Conservation (phyloP, 805 yeast species). For the Candida michaelii region DNA sequence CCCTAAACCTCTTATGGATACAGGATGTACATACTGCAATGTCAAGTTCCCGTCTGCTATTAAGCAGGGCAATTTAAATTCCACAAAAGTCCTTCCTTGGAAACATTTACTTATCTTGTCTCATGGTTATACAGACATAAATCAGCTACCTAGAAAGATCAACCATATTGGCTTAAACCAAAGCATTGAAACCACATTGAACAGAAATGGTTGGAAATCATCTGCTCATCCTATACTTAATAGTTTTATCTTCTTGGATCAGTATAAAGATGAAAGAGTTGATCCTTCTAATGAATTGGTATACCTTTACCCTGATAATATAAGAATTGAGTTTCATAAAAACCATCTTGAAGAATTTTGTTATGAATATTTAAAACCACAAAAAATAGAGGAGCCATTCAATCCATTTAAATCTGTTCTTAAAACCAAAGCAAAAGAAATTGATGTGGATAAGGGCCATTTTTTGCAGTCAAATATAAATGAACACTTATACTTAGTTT, state of each 20-base stretch:
- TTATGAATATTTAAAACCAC: conserved; percentile 40
- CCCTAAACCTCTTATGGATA: conserved; percentile 52
- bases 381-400: conserved; percentile 21
- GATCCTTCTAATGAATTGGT: conserved; percentile 27
- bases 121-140: conserved; percentile 45
- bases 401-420: conserved; percentile 22
- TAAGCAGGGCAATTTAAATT: conserved; percentile 19
- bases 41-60: conserved; percentile 26
- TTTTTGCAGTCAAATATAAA: conserved; percentile 10
- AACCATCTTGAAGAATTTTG: conserved; percentile 37
- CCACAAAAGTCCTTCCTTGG: conserved; percentile 52
- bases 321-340: conserved; percentile 36
- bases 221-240: conserved; percentile 52
- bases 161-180: conserved; percentile 14
- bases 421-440: neutral
- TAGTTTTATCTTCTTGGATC: conserved; percentile 37
- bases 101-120: conserved; percentile 57
- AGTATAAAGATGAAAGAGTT: conserved; percentile 2
- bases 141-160: conserved; percentile 37
- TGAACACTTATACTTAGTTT: conserved; percentile 47
- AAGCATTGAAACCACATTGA: conserved; percentile 26
- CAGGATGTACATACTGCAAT: conserved; percentile 63
- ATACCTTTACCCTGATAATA: conserved; percentile 56
- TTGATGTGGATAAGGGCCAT: neutral
- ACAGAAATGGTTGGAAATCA: conserved; percentile 22